A percentile compares a stretch with the other conserved stretches of the same genome.
These are phyloP conservation scores for Candida germanica DNA, from an alignment of 805 yeast species.

Conservation along the genomic window DNA sequence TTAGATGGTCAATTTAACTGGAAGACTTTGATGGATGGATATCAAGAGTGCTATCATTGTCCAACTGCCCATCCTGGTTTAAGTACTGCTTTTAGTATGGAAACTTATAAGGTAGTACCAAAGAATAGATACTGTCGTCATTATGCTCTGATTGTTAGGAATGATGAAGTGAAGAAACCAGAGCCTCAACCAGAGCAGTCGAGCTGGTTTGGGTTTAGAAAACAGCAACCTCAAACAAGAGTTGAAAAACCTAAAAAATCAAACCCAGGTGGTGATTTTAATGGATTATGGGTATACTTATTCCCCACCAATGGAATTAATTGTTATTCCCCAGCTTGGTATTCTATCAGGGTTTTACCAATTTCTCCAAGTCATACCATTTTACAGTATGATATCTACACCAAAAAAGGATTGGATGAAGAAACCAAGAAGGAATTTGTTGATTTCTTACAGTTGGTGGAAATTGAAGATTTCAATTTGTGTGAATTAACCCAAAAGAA, in stretches of 20 bases:
- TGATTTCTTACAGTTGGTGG: conserved; percentile 61
- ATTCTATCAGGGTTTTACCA: conserved; percentile 59
- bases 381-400: conserved; percentile 58
- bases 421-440: conserved; percentile 58
- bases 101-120: conserved; percentile 63
- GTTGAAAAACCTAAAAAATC: conserved; percentile 23
- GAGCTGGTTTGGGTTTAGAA: conserved; percentile 52
- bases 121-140: conserved; percentile 59
- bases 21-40: conserved; percentile 67
- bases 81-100: conserved; percentile 55
- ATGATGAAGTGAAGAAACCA: conserved; percentile 29
- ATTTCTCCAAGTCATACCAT: conserved; percentile 51
- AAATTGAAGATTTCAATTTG: conserved; percentile 50
- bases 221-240: conserved; percentile 10
- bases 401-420: conserved; percentile 55
- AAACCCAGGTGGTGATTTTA: conserved; percentile 60
- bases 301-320: conserved; percentile 61
- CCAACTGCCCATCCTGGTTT: conserved; percentile 68
- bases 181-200: conserved; percentile 31
- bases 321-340: conserved; percentile 68
- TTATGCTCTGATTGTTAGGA: conserved; percentile 49
- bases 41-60: conserved; percentile 67
- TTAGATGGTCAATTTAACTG: conserved; percentile 63
- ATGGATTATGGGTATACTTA: conserved; percentile 61
- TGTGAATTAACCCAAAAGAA: conserved; percentile 60